These are phyloP conservation scores for Termitomyces titanicus DNA, from an alignment of 768 basidiomycete genomes.

Conservation along the genomic window DNA sequence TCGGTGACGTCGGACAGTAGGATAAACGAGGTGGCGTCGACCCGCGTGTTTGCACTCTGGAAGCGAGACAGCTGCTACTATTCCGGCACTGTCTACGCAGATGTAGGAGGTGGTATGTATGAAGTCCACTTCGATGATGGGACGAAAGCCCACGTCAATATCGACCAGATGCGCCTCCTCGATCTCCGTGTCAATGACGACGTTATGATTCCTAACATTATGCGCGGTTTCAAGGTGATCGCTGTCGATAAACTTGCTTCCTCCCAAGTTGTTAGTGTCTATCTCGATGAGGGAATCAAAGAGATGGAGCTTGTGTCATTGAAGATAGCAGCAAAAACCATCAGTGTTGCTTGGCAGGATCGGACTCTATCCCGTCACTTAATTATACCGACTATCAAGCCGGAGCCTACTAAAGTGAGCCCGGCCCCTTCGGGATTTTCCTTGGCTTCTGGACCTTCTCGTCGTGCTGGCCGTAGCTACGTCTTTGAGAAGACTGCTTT, in stretches of 20 bases:
- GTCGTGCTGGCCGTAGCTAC: slow-evolving; percentile 27
- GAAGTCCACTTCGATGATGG: slow-evolving; percentile 67
- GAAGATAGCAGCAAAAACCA: slow-evolving; percentile 47
- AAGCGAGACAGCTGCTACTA: slow-evolving; percentile 57
- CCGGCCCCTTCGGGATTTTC: slow-evolving; percentile 51
- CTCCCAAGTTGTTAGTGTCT: slow-evolving; percentile 30
- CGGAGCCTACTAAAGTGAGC: slow-evolving; percentile 30
- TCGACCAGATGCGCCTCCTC: slow-evolving; percentile 51
- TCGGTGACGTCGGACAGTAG: slow-evolving; percentile 28
- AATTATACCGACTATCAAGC: slow-evolving; percentile 38
- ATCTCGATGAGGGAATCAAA: slow-evolving; percentile 34
- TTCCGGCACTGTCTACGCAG: slow-evolving; percentile 49
- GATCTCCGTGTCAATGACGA: slow-evolving; percentile 53
- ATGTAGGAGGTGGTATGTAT: slow-evolving; percentile 30
- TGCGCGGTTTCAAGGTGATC: slow-evolving; percentile 30
- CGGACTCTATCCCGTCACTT: slow-evolving; percentile 39
- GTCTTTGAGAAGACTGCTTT: slow-evolving; percentile 51
- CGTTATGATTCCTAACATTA: slow-evolving; percentile 36
- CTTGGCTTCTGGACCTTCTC: slow-evolving; percentile 30
- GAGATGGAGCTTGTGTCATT: slow-evolving; percentile 36
- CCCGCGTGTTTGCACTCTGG: slow-evolving; percentile 73
- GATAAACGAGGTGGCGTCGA: slow-evolving; percentile 25
- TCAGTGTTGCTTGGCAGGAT: slow-evolving; percentile 50
- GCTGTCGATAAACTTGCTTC: slow-evolving; percentile 26
- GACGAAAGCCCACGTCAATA: slow-evolving; percentile 40